phyloP scores from a whole-genome alignment of 1,139 yeast species.

The Debaryomyces psychrophilus region DNA sequence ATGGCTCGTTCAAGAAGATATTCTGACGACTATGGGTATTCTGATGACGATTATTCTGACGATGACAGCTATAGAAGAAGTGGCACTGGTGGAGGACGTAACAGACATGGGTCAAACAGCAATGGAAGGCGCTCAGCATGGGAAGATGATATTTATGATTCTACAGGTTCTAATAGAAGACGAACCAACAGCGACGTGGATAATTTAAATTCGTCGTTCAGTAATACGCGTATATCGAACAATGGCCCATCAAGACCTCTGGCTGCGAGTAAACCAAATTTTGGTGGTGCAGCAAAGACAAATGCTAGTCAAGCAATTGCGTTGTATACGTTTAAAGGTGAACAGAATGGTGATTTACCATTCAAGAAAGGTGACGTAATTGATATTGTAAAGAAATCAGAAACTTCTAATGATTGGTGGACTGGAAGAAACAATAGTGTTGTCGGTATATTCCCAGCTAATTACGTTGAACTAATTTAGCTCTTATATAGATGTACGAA shows the following conservation, averaged over 20 bases:
- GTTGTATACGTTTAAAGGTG: conserved; percentile 83
- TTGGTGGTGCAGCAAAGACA: conserved; percentile 45
- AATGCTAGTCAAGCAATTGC: conserved; percentile 84
- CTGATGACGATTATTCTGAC: conserved; percentile 44
- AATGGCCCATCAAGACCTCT: conserved; percentile 45
- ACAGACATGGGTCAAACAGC: conserved; percentile 22
- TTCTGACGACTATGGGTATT: conserved; percentile 45
- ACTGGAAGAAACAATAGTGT: conserved; percentile 83
- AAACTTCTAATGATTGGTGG: conserved; percentile 98
- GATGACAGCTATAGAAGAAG: conserved; percentile 29
- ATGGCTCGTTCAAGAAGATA: conserved; percentile 34
- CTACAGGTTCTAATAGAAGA: conserved; percentile 34
- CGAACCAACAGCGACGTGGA: conserved; percentile 41
- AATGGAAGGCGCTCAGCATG: conserved; percentile 50
- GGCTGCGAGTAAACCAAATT: conserved; percentile 55
- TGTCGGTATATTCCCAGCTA: conserved; percentile 96
- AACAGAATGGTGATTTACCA: conserved; percentile 86
- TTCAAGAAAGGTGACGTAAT: conserved; percentile 96
- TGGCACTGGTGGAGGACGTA: conserved; percentile 17
- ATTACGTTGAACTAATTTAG: conserved; percentile 83
- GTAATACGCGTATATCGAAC: conserved; percentile 32
- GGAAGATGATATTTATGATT: conserved; percentile 86
- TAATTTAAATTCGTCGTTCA: conserved; percentile 34
- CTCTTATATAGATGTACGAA: conserved; percentile 1
- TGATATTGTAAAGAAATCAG: conserved; percentile 80